Base-by-base conservation (phyloP, 116 monocot genomes). In the Thalassia testudinum region DNA sequence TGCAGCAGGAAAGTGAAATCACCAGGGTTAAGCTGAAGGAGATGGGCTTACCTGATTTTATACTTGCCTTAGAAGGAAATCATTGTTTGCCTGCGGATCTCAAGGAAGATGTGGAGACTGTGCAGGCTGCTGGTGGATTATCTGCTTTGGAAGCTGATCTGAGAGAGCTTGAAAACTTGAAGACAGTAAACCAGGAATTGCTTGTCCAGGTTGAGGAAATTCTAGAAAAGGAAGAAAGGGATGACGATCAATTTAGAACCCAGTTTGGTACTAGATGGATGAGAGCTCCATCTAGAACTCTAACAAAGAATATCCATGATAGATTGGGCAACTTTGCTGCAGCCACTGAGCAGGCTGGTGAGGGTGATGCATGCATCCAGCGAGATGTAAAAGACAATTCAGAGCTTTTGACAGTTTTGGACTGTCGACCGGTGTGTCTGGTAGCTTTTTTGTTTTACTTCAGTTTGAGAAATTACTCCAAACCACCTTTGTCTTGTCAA, bases 261-360 rank as follows among this genome's bases (percentile, higher is more conserved):
- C 85, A 85, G 56, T 85, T 85, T 43, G 77, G 85, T 48, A 68
- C 70, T 27, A 61, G 76, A 37, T 85, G 85, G 85, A 80, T 77
- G 16, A 79, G 85, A 45, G 80, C 85, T 57, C 80, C 76, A 42
- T 85, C 85, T 21, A 85, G 65, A 60, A 85, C 80, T 22, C 52
- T 80, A 30, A 85, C 85, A 16, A 80, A 80, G 62, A 80, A 73
- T 44, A 51, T 85, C 38, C 71, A 70, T 30, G 85, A 85, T 60
- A 73, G 85, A 34, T 57, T 85, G 66, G 80, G 80, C 29, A 70
- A 71, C 37, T 80, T 86, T 57, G 80, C 77, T 49, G 71, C 62
- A 27, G 77, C 77, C 71, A 68, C 80, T 26, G 80, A 80, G 60
- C 80, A 77, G 72, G 85, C 85, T 19, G 43, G 62, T 49, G 85